Evolutionary conservation across 495 filamentous ascomycete species (phyloP).

Genomic region (Hyaloscypha finlandica): DNA sequence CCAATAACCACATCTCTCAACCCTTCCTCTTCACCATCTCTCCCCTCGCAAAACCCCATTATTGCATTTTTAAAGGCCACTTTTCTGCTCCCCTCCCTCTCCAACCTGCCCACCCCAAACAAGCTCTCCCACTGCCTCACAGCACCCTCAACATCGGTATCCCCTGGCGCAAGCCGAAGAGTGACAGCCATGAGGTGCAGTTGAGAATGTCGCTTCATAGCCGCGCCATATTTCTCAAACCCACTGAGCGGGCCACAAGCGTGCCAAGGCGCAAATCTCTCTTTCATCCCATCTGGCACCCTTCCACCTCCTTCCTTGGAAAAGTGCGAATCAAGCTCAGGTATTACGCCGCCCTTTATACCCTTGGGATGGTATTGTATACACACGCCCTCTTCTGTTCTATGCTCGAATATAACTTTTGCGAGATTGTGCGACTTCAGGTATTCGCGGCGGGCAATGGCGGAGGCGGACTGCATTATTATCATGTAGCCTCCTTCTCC

Average conservation of each 20-base stretch:
- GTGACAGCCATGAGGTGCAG: slow-evolving; percentile 7
- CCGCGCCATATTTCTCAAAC: background rate
- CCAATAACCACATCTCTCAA: slow-evolving; percentile 18
- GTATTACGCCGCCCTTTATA: slow-evolving; percentile 30
- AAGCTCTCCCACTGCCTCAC: slow-evolving; percentile 20
- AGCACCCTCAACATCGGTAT: slow-evolving; percentile 14
- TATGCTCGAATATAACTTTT: slow-evolving; percentile 27
- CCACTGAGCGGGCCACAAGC: slow-evolving; percentile 7
- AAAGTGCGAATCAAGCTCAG: slow-evolving; percentile 29
- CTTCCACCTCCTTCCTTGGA: background rate
- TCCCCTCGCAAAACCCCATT: slow-evolving; percentile 13
- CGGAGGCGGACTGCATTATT: slow-evolving; percentile 27
- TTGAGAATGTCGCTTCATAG: slow-evolving; percentile 16
- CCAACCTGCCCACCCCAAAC: slow-evolving; percentile 12
- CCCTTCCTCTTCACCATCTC: slow-evolving; percentile 17
- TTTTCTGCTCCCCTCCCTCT: background rate
- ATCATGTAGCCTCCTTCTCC: slow-evolving; percentile 31
- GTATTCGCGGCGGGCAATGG: slow-evolving; percentile 14
- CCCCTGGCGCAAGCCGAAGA: slow-evolving; percentile 15
- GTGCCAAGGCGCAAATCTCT: slow-evolving; percentile 25
- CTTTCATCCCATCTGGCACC: slow-evolving; percentile 10
- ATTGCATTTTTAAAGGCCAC: slow-evolving; percentile 16
- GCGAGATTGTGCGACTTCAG: slow-evolving; percentile 8
- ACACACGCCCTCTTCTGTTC: slow-evolving; percentile 20
- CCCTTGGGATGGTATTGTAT: slow-evolving; percentile 31